Base-by-base conservation (phyloP, 1,284 basidiomycete species). In the Moniliophthora roreri region DNA sequence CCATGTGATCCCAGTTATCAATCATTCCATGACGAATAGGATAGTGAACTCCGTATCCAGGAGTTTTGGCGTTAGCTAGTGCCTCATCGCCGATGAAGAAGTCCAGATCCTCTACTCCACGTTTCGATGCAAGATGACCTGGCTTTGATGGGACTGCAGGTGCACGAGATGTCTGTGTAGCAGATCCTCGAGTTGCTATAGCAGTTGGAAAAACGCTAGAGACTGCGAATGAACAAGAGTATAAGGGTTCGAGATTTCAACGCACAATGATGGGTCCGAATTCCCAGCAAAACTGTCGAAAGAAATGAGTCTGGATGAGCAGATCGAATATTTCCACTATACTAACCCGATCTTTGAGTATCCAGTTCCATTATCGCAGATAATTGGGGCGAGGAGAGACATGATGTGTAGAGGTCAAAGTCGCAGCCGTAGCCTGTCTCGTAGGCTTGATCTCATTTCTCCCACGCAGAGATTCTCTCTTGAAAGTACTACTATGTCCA, bases 1-100 rank as follows among this genome's bases (percentile, higher is more conserved):
- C 97, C 97, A 99, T 99, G 65, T 97, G 87, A 74, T 99, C 97
- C 97, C 97, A 99, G 69, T 99, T 98, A 62, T 99, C 97, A 66
- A 99, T 98, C 86, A 94, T 89, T 36, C 97, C 97, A 69, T 99
- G 97, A 52, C 92, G 85, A 67, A 99, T 98, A 20, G 97, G 97
- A 72, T 98, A 98, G 72, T 96, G 91, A 15, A 99, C 84, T 38
- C 91, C 89, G 74, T 99, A 99, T 62, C 84, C 92, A 42, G 86
- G 82, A 0, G 83, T 92, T 77, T 95, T 98, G 38, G 89, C 85
- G 68, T 98, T 98, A 26, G 92, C 93, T 24, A 98, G 80, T 1
- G 97, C 97, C 71, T 99, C 96, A 71, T 99, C 93, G 56, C 97
- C 97, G 73, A 99, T 99, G 80, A 90, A 98, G 78, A 99, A 99